A percentile compares a stretch with the other conserved stretches of the same genome.
Conservation (phyloP, 208 protist genomes). For the Wallacemonas sp. region DNA sequence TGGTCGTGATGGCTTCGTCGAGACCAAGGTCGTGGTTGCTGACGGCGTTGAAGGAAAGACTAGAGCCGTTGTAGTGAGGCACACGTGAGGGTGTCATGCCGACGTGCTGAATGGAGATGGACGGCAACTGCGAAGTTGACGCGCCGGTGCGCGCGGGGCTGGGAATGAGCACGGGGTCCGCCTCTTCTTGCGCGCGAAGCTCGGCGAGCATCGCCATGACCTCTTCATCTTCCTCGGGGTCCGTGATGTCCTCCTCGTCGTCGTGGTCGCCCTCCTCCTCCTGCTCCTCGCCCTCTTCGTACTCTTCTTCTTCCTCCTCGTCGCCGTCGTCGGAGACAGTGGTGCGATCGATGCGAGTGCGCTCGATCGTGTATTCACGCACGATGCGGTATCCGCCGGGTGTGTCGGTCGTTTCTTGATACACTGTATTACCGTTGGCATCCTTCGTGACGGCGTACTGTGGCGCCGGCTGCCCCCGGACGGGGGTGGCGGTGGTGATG, state of each 20-base stretch:
- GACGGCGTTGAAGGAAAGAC: not conserved
- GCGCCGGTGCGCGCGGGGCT: not conserved
- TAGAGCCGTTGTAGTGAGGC: not conserved
- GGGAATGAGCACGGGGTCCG: not conserved
- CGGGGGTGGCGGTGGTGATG: not conserved
- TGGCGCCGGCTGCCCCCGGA: not conserved
- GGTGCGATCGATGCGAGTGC: constrained; percentile 15
- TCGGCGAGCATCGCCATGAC: constrained; percentile 7
- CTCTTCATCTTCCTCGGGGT: constrained; percentile 13
- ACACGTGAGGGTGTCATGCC: not conserved
- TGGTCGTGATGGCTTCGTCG: constrained; percentile 11
- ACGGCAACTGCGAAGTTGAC: not conserved
- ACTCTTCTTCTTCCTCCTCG: not conserved
- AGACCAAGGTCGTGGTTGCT: not conserved
- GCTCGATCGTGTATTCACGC: constrained; percentile 23
- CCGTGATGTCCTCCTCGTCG: constrained; percentile 1
- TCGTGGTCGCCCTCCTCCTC: constrained; percentile 5
- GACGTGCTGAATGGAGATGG: not conserved
- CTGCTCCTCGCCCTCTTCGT: constrained; percentile 4
- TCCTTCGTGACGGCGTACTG: constrained; percentile 3
- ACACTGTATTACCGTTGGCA: not conserved
- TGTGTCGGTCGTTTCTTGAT: constrained; percentile 6
- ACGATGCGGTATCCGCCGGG: constrained; percentile 11
- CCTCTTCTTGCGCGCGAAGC: not conserved
- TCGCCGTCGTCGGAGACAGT: constrained; percentile 1